Base-by-base conservation (phyloP, 306 rosid species). In the Potentilla sterilis region DNA sequence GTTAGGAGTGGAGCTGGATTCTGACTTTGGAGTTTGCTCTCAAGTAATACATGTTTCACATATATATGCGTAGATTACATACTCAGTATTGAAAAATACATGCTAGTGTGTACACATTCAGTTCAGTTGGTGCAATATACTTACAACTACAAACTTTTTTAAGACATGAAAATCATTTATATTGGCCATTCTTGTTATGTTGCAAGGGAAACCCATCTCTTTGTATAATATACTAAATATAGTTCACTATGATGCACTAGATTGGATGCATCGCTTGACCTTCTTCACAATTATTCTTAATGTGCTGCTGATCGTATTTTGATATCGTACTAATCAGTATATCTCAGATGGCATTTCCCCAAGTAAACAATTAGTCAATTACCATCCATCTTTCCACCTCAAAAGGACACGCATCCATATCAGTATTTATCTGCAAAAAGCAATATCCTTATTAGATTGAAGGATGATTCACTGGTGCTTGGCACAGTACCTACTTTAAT, bases 281-380 rank as follows among this genome's bases (percentile, higher is more conserved):
- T 64, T 18, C 66, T 51, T 34, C 58, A 58, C 40, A 35, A 41
- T 41, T 55, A n/a, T 58, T 59, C 47, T 63, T 21, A 14, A 66
- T 48, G 15, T 46, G 16, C 66, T 7, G 38, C 22, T 13, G 44
- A 10, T 72, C 51, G 7, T 54, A n/a, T 14, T 5, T 28, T 69
- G 47, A 21, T 38, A 32, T 67, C 71, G 43, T 67, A 16, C 70
- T 38, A 69, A 41, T 70, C 61, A 49, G 43, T 32, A 35, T 67
- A n/a, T 63, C 38, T 42, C 7, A 15, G 21, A 68, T 44, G 42
- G 52, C 46, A 21, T 24, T 22, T 52, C 54, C 55, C 66, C 55
- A 3, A 40, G 24, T 24, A 40, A 7, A 4, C 41, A 22, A 1
- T 28, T 28, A 28, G 28, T 28, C 28, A 28, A 41, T 21, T 8